Percentiles rank a stretch among this genome's conserved stretches.
These are phyloP conservation scores for Ganoderma leucocontextum DNA, from an alignment of 1,284 basidiomycete genomes.

Conservation along the genomic window DNA sequence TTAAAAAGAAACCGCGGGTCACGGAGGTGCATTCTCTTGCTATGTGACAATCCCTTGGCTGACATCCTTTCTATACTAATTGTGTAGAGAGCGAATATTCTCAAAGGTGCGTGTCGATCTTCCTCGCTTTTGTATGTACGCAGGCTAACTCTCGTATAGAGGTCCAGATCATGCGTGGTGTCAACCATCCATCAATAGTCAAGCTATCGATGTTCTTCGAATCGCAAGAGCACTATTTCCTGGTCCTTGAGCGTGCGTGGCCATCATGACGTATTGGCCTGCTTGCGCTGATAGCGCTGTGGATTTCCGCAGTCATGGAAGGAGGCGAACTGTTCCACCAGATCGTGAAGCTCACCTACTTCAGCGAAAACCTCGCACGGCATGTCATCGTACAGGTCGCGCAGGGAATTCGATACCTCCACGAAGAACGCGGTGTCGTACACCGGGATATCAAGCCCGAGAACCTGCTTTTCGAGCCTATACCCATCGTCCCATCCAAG, in stretches of 20 bases:
- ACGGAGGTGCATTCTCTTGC: constrained; percentile 82
- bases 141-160: constrained; percentile 56
- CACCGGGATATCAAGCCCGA: constrained; percentile 99
- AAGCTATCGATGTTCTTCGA: constrained; percentile 92
- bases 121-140: constrained; percentile 11
- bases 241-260: constrained; percentile 88
- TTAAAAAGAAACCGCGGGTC: constrained; percentile 95
- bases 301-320: constrained; percentile 77
- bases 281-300: constrained; percentile 3
- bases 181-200: constrained; percentile 90
- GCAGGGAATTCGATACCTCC: constrained; percentile 93
- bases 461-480: constrained; percentile 94
- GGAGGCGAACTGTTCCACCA: constrained; percentile 99
- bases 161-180: constrained; percentile 99
- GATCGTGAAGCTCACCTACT: constrained; percentile 99
- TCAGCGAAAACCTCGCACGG: constrained; percentile 93
- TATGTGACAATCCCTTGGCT: constrained; percentile 32
- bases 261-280: constrained; percentile 16
- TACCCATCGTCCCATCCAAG: constrained; percentile 92
- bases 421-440: constrained; percentile 98
- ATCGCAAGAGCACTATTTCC: constrained; percentile 92
- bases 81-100: constrained; percentile 92
- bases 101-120: constrained; percentile 72
- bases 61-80: constrained; percentile 34
- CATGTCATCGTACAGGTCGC: constrained; percentile 99